phyloP scores from a whole-genome alignment of 768 basidiomycete genomes.

The Hygrophorus russula region DNA sequence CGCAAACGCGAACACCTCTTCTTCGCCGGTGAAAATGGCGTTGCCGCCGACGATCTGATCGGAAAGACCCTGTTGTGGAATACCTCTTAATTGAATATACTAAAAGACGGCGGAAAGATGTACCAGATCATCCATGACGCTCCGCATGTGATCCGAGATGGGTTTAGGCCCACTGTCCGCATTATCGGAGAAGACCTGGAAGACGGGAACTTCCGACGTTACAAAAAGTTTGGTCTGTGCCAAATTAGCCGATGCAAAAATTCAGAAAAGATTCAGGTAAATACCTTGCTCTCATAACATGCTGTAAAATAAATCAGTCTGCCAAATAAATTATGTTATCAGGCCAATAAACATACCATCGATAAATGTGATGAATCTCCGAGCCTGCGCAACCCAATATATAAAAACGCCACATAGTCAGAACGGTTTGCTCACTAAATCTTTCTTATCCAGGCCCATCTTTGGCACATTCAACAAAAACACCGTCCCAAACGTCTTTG shows the following conservation, averaged over 20 bases:
- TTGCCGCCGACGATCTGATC: conserved; percentile 67
- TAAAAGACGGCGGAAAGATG: conserved; percentile 15
- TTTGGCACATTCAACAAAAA: conserved; percentile 84
- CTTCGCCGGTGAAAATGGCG: conserved; percentile 92
- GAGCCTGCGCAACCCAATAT: conserved; percentile 38
- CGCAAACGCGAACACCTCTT: conserved; percentile 95
- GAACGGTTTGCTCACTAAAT: conserved; percentile 42
- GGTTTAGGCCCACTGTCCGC: conserved; percentile 23
- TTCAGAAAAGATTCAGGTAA: conserved; percentile 3
- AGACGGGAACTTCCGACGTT: conserved; percentile 87
- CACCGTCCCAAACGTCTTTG: conserved; percentile 75
- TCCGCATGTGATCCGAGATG: conserved; percentile 79
- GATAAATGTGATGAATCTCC: conserved; percentile 95
- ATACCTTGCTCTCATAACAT: conserved; percentile 84
- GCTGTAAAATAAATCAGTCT: conserved; percentile 28
- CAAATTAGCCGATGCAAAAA: not conserved
- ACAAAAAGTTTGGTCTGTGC: conserved; percentile 82
- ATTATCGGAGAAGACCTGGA: conserved; percentile 80
- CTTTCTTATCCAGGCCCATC: conserved; percentile 80
- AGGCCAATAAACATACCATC: conserved; percentile 47
- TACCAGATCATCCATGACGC: conserved; percentile 94
- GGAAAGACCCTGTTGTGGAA: conserved; percentile 52
- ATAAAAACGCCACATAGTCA: not conserved
- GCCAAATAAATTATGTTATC: not conserved
- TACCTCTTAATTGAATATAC: conserved; percentile 4